Conservation (phyloP, 192 early-diverging fungal genomes). For the Allomyces macrogynus region DNA sequence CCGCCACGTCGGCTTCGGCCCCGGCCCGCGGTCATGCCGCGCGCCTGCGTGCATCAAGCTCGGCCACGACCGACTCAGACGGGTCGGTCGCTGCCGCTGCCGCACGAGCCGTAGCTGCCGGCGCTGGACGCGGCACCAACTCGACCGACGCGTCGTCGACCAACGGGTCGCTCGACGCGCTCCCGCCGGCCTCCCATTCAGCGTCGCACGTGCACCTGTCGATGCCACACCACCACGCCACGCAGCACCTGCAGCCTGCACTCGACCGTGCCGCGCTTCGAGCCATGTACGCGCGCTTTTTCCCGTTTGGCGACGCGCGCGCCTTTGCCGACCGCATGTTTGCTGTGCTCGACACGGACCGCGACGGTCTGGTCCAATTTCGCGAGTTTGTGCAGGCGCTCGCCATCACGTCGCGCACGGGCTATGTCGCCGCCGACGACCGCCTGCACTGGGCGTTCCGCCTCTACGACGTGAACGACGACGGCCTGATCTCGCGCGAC, state of each 20-base stretch:
- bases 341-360: conserved; percentile 74
- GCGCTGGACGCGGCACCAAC: too few relatives aligned
- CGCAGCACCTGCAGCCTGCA: neutral
- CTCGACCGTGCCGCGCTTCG: conserved; percentile 69
- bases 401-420: conserved; percentile 58
- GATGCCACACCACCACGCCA: too few relatives aligned
- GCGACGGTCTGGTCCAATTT: conserved; percentile 81
- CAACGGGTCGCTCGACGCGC: too few relatives aligned
- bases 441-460: conserved; percentile 42
- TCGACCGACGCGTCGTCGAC: too few relatives aligned
- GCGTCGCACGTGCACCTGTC: too few relatives aligned
- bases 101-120: too few relatives aligned
- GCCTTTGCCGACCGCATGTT: conserved; percentile 82
- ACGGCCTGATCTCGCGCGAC: conserved; percentile 62
- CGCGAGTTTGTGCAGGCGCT: conserved; percentile 78
- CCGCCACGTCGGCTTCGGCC: too few relatives aligned
- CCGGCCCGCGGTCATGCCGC: too few relatives aligned
- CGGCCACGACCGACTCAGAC: too few relatives aligned
- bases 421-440: conserved; percentile 21
- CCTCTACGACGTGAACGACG: conserved; percentile 79
- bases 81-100: too few relatives aligned
- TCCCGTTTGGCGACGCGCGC: conserved; percentile 87
- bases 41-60: too few relatives aligned
- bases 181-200: too few relatives aligned
- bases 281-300: conserved; percentile 87